Evolutionary conservation across 352 stramenopile species (phyloP).

Genomic region (Globisporangium camurandrum): DNA sequence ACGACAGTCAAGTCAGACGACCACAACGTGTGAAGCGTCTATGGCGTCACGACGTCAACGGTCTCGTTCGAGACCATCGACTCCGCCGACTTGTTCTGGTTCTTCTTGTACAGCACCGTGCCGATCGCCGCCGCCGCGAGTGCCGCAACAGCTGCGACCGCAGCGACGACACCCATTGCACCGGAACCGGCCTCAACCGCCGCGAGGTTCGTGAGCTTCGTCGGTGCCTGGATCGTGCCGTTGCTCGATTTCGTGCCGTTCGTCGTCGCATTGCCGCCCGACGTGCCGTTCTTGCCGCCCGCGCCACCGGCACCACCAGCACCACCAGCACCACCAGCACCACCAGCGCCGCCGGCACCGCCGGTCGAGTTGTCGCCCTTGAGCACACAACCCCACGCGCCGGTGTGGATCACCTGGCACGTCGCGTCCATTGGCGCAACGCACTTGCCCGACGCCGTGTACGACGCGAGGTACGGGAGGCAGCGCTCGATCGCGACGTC

Average conservation of each 20-base stretch:
- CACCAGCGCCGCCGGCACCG: too few relatives aligned
- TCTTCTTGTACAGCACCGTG: not conserved
- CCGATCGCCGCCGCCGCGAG: not conserved
- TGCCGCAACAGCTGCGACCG: not conserved
- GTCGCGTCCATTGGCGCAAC: not conserved
- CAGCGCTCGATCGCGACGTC: conserved; percentile 28
- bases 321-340: too few relatives aligned
- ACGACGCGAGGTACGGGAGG: conserved; percentile 8
- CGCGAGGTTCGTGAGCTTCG: conserved; percentile 8
- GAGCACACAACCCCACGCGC: too few relatives aligned
- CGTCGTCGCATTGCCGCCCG: conserved; percentile 12
- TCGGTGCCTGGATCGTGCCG: conserved; percentile 7
- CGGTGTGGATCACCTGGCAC: conserved; percentile 16
- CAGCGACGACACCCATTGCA: too few relatives aligned
- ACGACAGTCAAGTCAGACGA: too few relatives aligned
- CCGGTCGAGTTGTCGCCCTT: too few relatives aligned
- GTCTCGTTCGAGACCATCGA: not conserved
- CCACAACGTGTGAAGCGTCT: too few relatives aligned
- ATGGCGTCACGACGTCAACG: not conserved
- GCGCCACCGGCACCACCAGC: too few relatives aligned
- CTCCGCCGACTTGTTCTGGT: not conserved
- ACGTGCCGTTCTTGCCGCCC: conserved; percentile 8
- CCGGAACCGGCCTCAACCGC: conserved; percentile 8
- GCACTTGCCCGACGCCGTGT: not conserved
- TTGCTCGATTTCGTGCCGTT: conserved; percentile 11